Base-by-base conservation (phyloP, 2,329 filamentous ascomycete genomes). In the Beauveria pseudobassiana region DNA sequence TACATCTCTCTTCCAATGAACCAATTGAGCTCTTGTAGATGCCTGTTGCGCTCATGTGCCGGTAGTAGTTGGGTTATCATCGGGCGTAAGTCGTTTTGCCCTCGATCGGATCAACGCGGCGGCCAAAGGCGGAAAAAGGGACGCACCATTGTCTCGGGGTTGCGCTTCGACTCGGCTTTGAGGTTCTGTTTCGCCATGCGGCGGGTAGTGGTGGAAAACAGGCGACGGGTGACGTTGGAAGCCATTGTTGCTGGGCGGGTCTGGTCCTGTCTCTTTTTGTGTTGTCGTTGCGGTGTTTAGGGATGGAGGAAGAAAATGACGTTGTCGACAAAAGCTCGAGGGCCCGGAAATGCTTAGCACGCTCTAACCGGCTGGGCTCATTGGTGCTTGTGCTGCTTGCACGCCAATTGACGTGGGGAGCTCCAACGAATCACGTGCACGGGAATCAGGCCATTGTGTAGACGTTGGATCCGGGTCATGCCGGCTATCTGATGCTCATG, bases 121-220 rank as follows among this genome's bases (percentile, higher is more conserved):
- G 26, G 26, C 26, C 26, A 28, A 28, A 7, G 26, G 26, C 26
- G 28, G 2, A 66, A 66, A 56, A 69, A 73, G 74, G 73, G 72
- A 77, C 76, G 75, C 73, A 78, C 75, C 71, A 76, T 68, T 66
- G 73, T 67, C 73, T 78, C 76, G 70, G 76, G 76, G 73, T 78
- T 78, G 72, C 78, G 80, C 80, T 83, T 85, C 71, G 78, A 77
- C 76, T 85, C 82, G 72, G 79, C 75, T 77, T 83, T 81, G 66
- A 85, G 81, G 69, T 75, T 74, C 64, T 76, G 68, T 71, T 80
- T 75, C 68, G 73, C 71, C 56, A 84, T 69, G 63, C 82, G 82
- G 69, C 82, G 82, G 65, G 74, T 71, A 62, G 79, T 77, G 70
- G 82, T 83, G 69, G 79, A 77, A 69, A 86, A 81, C 64, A 82